Evolutionary conservation across 352 stramenopile species (phyloP).

Genomic region (Globisporangium apiculatum): DNA sequence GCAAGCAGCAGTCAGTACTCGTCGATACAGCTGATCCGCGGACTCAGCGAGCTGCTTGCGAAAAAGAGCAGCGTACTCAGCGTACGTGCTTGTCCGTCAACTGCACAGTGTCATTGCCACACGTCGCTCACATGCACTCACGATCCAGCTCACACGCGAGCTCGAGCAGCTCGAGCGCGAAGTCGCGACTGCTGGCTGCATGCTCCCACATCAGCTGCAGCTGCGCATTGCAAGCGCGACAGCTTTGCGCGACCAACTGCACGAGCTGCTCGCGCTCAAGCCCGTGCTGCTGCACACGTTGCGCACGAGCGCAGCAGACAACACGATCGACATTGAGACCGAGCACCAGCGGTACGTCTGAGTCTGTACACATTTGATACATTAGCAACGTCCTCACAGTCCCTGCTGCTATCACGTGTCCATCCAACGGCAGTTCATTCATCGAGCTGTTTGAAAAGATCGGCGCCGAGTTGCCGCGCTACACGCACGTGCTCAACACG

Average conservation of each 20-base stretch:
- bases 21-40: constrained; percentile 20
- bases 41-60: constrained; percentile 14
- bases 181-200: constrained; percentile 15
- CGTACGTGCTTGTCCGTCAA: constrained; percentile 7
- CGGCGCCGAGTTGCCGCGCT: constrained; percentile 28
- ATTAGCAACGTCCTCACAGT: neutral
- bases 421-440: constrained; percentile 18
- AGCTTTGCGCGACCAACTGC: constrained; percentile 21
- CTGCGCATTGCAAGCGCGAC: constrained; percentile 12
- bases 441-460: constrained; percentile 48
- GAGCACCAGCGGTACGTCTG: constrained; percentile 28
- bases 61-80: constrained; percentile 18
- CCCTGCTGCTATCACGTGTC: neutral
- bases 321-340: constrained; percentile 35
- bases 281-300: constrained; percentile 31
- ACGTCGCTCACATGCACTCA: neutral
- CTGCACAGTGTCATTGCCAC: neutral
- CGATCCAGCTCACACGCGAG: constrained; percentile 21
- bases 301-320: constrained; percentile 21
- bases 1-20: constrained; percentile 13
- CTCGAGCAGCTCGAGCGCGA: constrained; percentile 28
- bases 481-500: constrained; percentile 19
- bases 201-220: constrained; percentile 24
- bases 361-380: too few species aligned
- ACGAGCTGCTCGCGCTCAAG: constrained; percentile 26